Evolutionary conservation across 495 filamentous ascomycete species (phyloP).

Genomic region (Pyrenula massariospora): DNA sequence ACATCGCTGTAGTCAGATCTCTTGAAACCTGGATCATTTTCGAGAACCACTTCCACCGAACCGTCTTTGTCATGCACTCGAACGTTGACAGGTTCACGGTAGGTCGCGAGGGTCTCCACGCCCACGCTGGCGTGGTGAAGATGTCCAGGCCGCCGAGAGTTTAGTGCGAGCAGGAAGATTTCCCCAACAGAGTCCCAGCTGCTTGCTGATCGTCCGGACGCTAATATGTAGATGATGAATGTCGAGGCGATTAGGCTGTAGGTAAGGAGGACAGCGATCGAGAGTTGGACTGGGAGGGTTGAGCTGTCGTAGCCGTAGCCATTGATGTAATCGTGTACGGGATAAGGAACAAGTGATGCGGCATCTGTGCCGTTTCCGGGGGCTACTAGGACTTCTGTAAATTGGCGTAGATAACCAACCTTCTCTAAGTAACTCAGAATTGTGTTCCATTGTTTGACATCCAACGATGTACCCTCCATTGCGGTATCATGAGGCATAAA

Average conservation of each 20-base stretch:
- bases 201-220: neutral
- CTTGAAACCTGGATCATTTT: neutral
- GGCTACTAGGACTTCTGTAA: neutral
- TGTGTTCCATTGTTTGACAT: neutral
- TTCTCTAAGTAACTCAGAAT: neutral
- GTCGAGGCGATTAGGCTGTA: neutral
- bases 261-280: neutral
- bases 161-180: neutral
- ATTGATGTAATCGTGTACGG: neutral
- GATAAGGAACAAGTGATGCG: neutral
- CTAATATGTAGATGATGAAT: neutral
- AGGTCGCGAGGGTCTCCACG: neutral
- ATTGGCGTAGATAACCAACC: neutral
- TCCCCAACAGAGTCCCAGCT: neutral
- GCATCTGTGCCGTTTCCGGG: neutral
- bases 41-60: neutral
- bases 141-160: neutral
- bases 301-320: constrained; percentile 1
- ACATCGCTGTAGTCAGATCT: neutral
- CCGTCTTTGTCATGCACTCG: neutral
- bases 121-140: neutral
- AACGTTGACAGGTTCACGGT: neutral
- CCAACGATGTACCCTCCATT: neutral
- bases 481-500: neutral
- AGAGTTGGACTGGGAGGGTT: neutral